Evolutionary conservation across 192 early-diverging fungal species (phyloP).

Genomic region (Coemansia guatemalensis): DNA sequence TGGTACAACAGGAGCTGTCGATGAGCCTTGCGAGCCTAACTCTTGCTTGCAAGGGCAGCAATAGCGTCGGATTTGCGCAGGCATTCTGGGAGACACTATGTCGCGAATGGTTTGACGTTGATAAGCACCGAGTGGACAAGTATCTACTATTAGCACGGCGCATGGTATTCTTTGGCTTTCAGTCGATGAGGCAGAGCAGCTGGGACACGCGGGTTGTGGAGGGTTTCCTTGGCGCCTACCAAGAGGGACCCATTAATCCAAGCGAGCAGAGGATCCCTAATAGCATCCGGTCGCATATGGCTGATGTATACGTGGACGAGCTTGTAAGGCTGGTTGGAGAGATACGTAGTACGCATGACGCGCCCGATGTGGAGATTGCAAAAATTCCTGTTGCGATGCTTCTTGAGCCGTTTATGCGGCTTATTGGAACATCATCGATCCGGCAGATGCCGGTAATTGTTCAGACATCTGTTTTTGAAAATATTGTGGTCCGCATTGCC

Average conservation of each 20-base stretch:
- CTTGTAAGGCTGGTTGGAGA: constrained; percentile 33
- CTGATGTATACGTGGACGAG: constrained; percentile 49
- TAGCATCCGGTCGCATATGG: constrained; percentile 40
- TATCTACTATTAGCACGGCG: constrained; percentile 48
- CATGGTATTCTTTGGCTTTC: constrained; percentile 38
- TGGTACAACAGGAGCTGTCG: constrained; percentile 86
- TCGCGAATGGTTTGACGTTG: constrained; percentile 52
- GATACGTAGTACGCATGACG: constrained; percentile 9
- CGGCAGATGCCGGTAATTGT: constrained; percentile 37
- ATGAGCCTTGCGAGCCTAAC: constrained; percentile 65
- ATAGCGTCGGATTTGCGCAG: constrained; percentile 34
- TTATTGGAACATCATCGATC: constrained; percentile 39
- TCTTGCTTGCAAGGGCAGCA: constrained; percentile 36
- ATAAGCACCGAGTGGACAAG: constrained; percentile 53
- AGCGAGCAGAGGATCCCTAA: constrained; percentile 39
- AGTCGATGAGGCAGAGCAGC: constrained; percentile 32
- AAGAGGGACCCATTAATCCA: constrained; percentile 25
- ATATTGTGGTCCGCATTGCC: constrained; percentile 47
- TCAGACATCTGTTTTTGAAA: constrained; percentile 45
- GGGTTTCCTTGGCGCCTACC: constrained; percentile 26
- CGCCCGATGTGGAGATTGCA: constrained; percentile 5
- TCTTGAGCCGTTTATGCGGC: constrained; percentile 49
- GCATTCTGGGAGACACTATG: constrained; percentile 54
- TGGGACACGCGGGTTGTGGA: constrained; percentile 39
- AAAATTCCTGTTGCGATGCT: constrained; percentile 39